Percentiles rank a stretch among this genome's conserved stretches.
Evolutionary conservation across 176 grass and related monocot species (phyloP).

Genomic region (Saccharum spontaneum): DNA sequence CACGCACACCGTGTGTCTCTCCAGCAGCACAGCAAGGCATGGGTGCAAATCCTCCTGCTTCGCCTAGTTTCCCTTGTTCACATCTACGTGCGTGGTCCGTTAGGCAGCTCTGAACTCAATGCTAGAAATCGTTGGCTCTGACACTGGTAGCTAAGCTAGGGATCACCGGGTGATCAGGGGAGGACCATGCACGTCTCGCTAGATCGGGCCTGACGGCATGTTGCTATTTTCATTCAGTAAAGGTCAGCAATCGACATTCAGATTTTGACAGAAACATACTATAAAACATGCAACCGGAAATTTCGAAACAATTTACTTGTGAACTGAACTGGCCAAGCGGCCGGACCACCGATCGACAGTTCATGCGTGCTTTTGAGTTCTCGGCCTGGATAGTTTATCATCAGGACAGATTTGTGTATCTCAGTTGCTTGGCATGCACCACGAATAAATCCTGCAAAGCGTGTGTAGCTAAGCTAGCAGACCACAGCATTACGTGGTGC

Average conservation of each 20-base stretch:
- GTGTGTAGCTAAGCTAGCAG: not conserved
- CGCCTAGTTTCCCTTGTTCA: not conserved
- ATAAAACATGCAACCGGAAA: too few relatives aligned
- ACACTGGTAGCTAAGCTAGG: not conserved
- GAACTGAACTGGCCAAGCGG: not conserved
- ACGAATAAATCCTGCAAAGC: not conserved
- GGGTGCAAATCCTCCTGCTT: not conserved
- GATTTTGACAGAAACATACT: not conserved
- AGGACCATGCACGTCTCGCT: not conserved
- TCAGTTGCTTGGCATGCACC: not conserved
- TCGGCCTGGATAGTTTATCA: too few relatives aligned
- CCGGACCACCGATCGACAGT: not conserved
- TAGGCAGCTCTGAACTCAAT: not conserved
- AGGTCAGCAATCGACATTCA: not conserved
- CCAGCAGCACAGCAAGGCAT: not conserved
- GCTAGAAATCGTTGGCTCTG: not conserved
- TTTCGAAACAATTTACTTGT: not conserved
- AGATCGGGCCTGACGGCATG: not conserved
- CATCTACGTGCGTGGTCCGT: not conserved
- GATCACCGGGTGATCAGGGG: not conserved
- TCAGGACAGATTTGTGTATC: not conserved
- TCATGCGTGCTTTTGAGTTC: too few relatives aligned
- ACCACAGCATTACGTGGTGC: not conserved
- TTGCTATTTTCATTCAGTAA: not conserved
- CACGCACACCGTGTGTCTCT: not conserved